These are phyloP conservation scores for Alternaria triticimaculans DNA, from an alignment of 2,329 filamentous ascomycete species.

Conservation along the genomic window DNA sequence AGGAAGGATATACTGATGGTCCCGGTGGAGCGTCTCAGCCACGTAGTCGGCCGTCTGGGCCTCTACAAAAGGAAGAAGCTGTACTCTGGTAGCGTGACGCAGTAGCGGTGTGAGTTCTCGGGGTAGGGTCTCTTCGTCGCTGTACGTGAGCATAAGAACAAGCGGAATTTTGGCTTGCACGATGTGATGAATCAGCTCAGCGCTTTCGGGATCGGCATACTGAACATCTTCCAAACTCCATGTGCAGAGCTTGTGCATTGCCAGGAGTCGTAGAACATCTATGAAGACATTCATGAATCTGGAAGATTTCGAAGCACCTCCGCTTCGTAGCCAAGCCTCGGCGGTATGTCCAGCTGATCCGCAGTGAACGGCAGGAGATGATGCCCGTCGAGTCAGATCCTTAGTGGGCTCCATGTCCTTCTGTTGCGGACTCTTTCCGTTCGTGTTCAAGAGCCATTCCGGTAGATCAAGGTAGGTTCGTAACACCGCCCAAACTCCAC, in stretches of 20 bases:
- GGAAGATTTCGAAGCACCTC: slow-evolving; percentile 61
- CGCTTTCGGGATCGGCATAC: slow-evolving; percentile 85
- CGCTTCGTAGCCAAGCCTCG: slow-evolving; percentile 55
- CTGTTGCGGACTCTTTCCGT: slow-evolving; percentile 33
- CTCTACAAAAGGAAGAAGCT: slow-evolving; percentile 76
- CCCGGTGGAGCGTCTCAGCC: slow-evolving; percentile 76
- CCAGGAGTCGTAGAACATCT: slow-evolving; percentile 82
- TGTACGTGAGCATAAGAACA: slow-evolving; percentile 68
- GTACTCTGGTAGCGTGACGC: slow-evolving; percentile 65
- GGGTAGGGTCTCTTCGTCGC: slow-evolving; percentile 50
- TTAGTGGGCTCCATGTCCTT: slow-evolving; percentile 26
- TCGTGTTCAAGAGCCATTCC: slow-evolving; percentile 65
- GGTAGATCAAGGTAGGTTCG: slow-evolving; percentile 66
- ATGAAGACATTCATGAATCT: slow-evolving; percentile 87
- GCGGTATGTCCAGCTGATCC: slow-evolving; percentile 46
- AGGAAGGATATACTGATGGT: slow-evolving; percentile 73
- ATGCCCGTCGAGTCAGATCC: slow-evolving; percentile 30
- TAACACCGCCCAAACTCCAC: slow-evolving; percentile 62
- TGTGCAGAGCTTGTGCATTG: slow-evolving; percentile 84
- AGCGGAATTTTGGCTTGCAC: slow-evolving; percentile 80
- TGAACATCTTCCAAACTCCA: slow-evolving; percentile 90
- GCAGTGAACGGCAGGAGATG: slow-evolving; percentile 47
- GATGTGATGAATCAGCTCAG: slow-evolving; percentile 83
- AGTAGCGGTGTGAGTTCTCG: slow-evolving; percentile 49
- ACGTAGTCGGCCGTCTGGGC: slow-evolving; percentile 84